A percentile compares a stretch with the other conserved stretches of the same genome.
phyloP scores from a whole-genome alignment of 768 basidiomycete genomes.

The Coprinellus micaceus region DNA sequence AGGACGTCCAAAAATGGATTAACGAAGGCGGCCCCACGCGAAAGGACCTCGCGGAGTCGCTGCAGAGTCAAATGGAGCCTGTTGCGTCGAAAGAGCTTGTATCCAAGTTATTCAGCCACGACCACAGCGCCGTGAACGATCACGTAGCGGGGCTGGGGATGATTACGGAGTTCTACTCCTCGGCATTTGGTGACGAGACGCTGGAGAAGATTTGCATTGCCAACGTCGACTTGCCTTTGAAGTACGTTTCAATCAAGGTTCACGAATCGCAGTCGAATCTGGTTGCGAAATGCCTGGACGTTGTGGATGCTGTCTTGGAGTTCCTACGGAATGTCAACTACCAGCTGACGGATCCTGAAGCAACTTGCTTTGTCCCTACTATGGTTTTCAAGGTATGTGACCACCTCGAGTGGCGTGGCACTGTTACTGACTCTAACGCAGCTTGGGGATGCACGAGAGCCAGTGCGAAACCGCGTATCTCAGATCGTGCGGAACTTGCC shows the following conservation, averaged over 20 bases:
- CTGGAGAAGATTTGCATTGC: conserved; percentile 68
- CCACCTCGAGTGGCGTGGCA: too few relatives aligned
- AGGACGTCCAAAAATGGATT: conserved; percentile 79
- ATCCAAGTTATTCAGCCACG: conserved; percentile 84
- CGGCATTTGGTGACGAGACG: conserved; percentile 53
- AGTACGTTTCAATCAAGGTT: conserved; percentile 87
- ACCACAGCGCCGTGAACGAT: conserved; percentile 94
- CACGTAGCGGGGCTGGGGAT: conserved; percentile 72
- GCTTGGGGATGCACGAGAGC: conserved; percentile 92
- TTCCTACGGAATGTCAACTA: conserved; percentile 72
- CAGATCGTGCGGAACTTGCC: conserved; percentile 82
- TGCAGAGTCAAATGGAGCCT: conserved; percentile 91
- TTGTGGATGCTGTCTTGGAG: conserved; percentile 71
- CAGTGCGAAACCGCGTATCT: conserved; percentile 73
- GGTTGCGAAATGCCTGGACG: conserved; percentile 82
- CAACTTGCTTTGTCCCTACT: conserved; percentile 83
- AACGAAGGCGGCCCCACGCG: conserved; percentile 81
- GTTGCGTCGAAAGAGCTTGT: conserved; percentile 74
- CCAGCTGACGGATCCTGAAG: conserved; percentile 84
- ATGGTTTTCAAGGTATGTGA: conserved; percentile 78
- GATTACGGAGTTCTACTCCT: conserved; percentile 73
- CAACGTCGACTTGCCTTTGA: conserved; percentile 87
- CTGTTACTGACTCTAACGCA: conserved; percentile 30
- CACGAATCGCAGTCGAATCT: conserved; percentile 91
- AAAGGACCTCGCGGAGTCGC: conserved; percentile 80